phyloP scores from a whole-genome alignment of 495 filamentous ascomycete genomes.

The Saxophila tyrrhenica region DNA sequence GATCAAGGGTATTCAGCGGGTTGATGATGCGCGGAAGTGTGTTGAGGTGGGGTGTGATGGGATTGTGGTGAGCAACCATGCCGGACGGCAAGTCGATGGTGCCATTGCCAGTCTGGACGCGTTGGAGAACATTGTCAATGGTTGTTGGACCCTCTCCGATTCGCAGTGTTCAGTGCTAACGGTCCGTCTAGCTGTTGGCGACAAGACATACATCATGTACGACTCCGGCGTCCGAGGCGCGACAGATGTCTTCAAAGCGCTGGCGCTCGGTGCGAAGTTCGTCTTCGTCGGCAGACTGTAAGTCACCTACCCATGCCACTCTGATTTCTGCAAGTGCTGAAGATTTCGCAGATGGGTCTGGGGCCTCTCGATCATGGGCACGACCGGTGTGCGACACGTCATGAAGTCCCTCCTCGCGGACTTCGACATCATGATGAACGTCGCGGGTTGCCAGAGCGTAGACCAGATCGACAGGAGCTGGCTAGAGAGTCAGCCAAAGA shows the following conservation, averaged over 20 bases:
- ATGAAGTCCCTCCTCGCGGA: slow-evolving; percentile 55
- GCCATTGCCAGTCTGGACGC: slow-evolving; percentile 52
- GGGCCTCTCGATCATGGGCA: slow-evolving; percentile 37
- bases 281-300: slow-evolving; percentile 52
- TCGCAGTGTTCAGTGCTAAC: not conserved
- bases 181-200: slow-evolving; percentile 29
- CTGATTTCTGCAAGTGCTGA: not conserved
- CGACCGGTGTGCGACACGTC: slow-evolving; percentile 50
- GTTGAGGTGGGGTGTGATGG: slow-evolving; percentile 45
- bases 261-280: slow-evolving; percentile 53
- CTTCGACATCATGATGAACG: slow-evolving; percentile 55
- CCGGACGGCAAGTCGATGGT: slow-evolving; percentile 53
- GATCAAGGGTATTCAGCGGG: slow-evolving; percentile 47
- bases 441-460: slow-evolving; percentile 47
- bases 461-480: slow-evolving; percentile 38
- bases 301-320: slow-evolving; percentile 24
- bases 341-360: not conserved
- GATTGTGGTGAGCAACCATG: slow-evolving; percentile 51
- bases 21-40: slow-evolving; percentile 42
- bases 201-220: slow-evolving; percentile 47
- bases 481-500: slow-evolving; percentile 4
- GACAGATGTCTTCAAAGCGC: slow-evolving; percentile 49
- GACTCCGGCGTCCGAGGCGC: slow-evolving; percentile 50
- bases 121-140: slow-evolving; percentile 51
- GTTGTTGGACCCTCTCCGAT: too few species aligned